A percentile compares a stretch with the other conserved stretches of the same genome.
Conservation (phyloP, 306 rosid species). For the Dryas octopetala region DNA sequence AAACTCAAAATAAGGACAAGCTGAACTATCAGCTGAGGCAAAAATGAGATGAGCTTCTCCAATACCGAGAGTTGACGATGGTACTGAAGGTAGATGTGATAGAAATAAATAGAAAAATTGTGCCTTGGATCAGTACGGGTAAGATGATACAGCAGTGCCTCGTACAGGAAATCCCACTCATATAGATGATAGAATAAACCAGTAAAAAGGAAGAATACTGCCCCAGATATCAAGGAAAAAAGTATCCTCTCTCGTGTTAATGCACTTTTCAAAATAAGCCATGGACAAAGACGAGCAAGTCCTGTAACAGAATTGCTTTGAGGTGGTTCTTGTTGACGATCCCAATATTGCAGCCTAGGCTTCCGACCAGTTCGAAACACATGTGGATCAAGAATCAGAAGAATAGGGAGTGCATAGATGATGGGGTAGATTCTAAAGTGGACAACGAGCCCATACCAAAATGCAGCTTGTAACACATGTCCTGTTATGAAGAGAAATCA, state of each 20-base stretch:
- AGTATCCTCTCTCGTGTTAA: constrained; percentile 64
- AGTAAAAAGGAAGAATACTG: constrained; percentile 65
- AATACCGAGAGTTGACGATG: constrained; percentile 48
- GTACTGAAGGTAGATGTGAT: constrained; percentile 83
- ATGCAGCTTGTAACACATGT: constrained; percentile 76
- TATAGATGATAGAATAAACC: constrained; percentile 64
- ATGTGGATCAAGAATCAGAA: constrained; percentile 75
- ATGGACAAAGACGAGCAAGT: constrained; percentile 27
- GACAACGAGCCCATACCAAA: constrained; percentile 93
- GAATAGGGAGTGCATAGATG: constrained; percentile 72
- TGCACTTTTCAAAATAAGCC: constrained; percentile 44
- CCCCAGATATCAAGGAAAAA: constrained; percentile 69
- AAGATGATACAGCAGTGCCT: constrained; percentile 86
- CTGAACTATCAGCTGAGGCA: constrained; percentile 82
- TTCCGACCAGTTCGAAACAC: constrained; percentile 56
- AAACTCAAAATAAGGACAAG: constrained; percentile 67
- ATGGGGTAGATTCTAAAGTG: constrained; percentile 92
- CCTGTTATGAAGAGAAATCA: constrained; percentile 50
- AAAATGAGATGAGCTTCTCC: constrained; percentile 88
- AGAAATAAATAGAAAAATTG: constrained; percentile 83
- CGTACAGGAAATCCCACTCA: constrained; percentile 82
- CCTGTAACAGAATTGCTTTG: constrained; percentile 27
- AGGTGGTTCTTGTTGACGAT: constrained; percentile 37
- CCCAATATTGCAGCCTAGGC: constrained; percentile 69
- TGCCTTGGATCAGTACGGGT: constrained; percentile 95